These are phyloP conservation scores for Solanum pinnatisectum DNA, from an alignment of 257 asterid species.

Conservation along the genomic window DNA sequence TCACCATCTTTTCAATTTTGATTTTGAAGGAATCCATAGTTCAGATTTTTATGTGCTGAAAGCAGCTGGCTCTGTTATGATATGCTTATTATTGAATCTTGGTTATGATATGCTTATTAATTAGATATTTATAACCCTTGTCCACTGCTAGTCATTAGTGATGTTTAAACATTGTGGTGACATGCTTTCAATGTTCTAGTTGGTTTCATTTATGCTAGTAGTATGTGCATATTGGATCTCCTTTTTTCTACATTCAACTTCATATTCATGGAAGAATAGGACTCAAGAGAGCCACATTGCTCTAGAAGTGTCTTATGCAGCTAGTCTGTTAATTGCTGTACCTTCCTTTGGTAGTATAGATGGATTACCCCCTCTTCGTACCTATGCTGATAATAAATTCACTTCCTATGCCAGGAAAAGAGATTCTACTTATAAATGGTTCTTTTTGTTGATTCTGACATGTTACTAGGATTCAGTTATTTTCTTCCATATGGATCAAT, in stretches of 20 bases:
- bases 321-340: neutral
- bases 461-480: neutral
- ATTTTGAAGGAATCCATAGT: neutral
- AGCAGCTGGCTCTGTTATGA: neutral
- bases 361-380: neutral
- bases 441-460: neutral
- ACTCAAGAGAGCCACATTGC: neutral
- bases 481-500: neutral
- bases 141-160: neutral
- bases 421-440: neutral
- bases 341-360: neutral
- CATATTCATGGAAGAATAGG: neutral
- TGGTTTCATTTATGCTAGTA: neutral
- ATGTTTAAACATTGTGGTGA: neutral
- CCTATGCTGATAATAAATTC: neutral
- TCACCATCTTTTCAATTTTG: neutral
- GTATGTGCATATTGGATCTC: neutral
- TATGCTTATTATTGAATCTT: neutral
- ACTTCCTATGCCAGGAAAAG: neutral
- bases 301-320: neutral
- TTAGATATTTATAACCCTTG: neutral
- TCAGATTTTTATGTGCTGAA: neutral
- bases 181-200: neutral
- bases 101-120: neutral
- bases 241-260: neutral